Evolutionary conservation across 2,329 filamentous ascomycete species (phyloP), one percentile per base, ranked within the genome.

Genomic region (Colletotrichum spaethianum): DNA sequence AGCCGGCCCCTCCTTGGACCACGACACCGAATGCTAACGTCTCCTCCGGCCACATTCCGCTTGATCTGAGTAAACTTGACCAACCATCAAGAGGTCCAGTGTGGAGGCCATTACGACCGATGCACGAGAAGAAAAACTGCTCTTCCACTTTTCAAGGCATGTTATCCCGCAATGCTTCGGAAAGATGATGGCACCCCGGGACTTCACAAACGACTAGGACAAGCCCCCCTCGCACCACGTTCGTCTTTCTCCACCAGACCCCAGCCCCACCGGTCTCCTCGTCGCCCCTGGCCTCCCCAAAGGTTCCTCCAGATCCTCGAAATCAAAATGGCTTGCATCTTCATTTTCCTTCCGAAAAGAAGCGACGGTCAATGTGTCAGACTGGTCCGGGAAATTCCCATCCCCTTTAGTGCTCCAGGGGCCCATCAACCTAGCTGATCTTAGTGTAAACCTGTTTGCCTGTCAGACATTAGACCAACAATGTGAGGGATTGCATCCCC

Each of bases 281-380:
- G 2, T 59, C 8, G 12, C 31, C 64, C 64, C 69, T 53, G 50
- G 56, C 53, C 36, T 31, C 42, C 26, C 57, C 52, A 26, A 42
- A 63, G 40, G 28, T 46, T 18, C 20, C 40, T 48, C 16, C 33
- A 59, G 46, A 67, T 50, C 26, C 64, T 42, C 46, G 44, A 36
- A 16, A 23, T 12, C 68, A 5, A 63, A 40, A 42, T n/a, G 42
- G 26, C 52, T n/a, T 23, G 40, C 28, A 63, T 52, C 26, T 20
- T 42, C 69, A 72, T 65, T 18, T 33, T 55, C 65, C 69, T 72
- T 59, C 38, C 69, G 33, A 72, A 67, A 69, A 46, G 48, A 63
- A 68, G n/a, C 53, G 61, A 64, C 26, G 18, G 8, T 31, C n/a
- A 48, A 57, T 40, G 3, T 65, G 67, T 46, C 61, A 60, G 53